Conservation (phyloP, 352 stramenopile genomes). For the Globisporangium orthogonon region DNA sequence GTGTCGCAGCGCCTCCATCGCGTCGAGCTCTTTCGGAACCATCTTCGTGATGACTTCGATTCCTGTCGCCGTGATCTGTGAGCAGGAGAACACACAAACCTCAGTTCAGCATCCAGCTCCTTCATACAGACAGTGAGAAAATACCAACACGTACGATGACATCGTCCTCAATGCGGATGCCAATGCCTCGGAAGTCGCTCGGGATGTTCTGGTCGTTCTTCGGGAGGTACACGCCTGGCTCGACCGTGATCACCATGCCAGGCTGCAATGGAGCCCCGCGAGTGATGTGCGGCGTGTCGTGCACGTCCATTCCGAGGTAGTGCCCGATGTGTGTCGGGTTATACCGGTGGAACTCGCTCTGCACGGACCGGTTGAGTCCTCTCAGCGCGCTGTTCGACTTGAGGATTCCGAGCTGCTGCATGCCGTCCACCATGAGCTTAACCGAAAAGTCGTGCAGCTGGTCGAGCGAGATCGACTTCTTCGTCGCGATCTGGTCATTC, state of each 20-base stretch:
- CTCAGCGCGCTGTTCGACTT: constrained; percentile 15
- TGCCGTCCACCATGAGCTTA: constrained; percentile 55
- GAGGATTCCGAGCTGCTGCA: constrained; percentile 62
- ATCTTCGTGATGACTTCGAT: constrained; percentile 71
- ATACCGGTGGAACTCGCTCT: constrained; percentile 70
- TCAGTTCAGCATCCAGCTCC: not conserved
- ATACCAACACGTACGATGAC: constrained; percentile 47
- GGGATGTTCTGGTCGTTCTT: constrained; percentile 61
- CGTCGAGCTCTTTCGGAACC: constrained; percentile 63
- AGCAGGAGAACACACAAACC: constrained; percentile 1
- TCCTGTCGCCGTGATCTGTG: constrained; percentile 62
- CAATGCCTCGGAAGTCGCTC: constrained; percentile 71
- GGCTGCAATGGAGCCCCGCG: constrained; percentile 45
- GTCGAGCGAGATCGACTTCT: constrained; percentile 57
- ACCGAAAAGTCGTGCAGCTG: constrained; percentile 72
- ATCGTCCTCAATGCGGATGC: constrained; percentile 84
- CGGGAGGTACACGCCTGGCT: constrained; percentile 81
- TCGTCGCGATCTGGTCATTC: constrained; percentile 28
- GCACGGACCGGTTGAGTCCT: constrained; percentile 22
- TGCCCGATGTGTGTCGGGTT: constrained; percentile 85
- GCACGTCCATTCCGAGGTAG: constrained; percentile 80
- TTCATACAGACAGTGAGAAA: not conserved
- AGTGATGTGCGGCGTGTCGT: constrained; percentile 73
- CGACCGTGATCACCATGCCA: constrained; percentile 80
- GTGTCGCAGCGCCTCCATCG: constrained; percentile 52